phyloP scores from a whole-genome alignment of 2,329 filamentous ascomycete genomes.

The Bimuria novae-zelandiae region DNA sequence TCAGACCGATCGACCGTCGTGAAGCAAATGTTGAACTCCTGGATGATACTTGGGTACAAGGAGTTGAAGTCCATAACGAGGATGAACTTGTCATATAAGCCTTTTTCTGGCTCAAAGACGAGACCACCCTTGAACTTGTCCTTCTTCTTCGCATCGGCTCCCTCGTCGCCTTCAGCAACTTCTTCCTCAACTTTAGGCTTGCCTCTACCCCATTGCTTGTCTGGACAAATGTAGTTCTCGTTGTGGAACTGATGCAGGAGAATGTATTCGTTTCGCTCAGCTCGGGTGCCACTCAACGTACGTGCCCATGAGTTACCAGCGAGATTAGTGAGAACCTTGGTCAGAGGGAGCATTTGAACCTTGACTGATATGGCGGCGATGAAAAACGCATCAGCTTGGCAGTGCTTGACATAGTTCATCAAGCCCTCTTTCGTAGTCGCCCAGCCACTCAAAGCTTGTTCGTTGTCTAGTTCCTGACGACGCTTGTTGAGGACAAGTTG shows the following conservation, averaged over 20 bases:
- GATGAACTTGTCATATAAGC: slow-evolving; percentile 96
- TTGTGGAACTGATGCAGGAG: slow-evolving; percentile 93
- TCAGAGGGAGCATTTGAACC: slow-evolving; percentile 89
- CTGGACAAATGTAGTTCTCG: slow-evolving; percentile 97
- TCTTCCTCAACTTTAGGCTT: slow-evolving; percentile 76
- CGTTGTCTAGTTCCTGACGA: slow-evolving; percentile 86
- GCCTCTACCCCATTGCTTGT: slow-evolving; percentile 83
- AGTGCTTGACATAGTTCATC: slow-evolving; percentile 91
- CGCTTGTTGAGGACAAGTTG: slow-evolving; percentile 79
- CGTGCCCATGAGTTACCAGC: slow-evolving; percentile 98
- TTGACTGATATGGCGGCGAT: slow-evolving; percentile 87
- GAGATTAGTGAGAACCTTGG: slow-evolving; percentile 93
- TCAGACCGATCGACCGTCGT: slow-evolving; percentile 86
- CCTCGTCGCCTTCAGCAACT: slow-evolving; percentile 69
- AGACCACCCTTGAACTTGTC: slow-evolving; percentile 99
- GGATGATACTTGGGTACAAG: slow-evolving; percentile 96
- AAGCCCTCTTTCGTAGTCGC: slow-evolving; percentile 80
- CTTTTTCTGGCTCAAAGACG: slow-evolving; percentile 96
- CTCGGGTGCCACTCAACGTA: slow-evolving; percentile 91
- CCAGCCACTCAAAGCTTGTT: slow-evolving; percentile 85
- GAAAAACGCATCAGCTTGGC: slow-evolving; percentile 94
- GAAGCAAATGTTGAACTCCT: slow-evolving; percentile 99
- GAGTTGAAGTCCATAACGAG: slow-evolving; percentile 99
- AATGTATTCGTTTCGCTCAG: slow-evolving; percentile 99
- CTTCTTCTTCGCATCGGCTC: slow-evolving; percentile 84